Evolutionary conservation across 345 rosid genomes (phyloP).

Genomic region (Isatis tinctoria): DNA sequence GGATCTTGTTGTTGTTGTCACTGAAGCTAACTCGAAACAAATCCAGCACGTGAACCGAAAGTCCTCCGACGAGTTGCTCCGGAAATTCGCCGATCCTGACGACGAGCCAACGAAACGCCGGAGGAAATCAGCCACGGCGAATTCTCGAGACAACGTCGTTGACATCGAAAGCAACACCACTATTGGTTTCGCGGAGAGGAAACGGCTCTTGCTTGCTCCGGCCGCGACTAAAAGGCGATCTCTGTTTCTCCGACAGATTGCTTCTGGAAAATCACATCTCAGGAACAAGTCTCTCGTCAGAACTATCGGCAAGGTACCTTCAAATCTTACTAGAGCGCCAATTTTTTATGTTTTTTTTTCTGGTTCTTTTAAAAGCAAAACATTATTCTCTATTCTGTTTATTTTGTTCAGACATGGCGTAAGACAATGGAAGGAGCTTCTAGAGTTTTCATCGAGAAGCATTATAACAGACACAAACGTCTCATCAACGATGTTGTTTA

Average conservation of each 20-base stretch:
- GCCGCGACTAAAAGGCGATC: slow-evolving; percentile 35
- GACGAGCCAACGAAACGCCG: slow-evolving; percentile 32
- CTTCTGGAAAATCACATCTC: slow-evolving; percentile 48
- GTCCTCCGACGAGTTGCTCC: slow-evolving; percentile 80
- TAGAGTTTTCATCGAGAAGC: slow-evolving; percentile 66
- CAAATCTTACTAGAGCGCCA: background rate
- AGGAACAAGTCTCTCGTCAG: slow-evolving; percentile 56
- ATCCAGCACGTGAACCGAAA: slow-evolving; percentile 69
- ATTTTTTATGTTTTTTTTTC: background rate
- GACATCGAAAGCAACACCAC: slow-evolving; percentile 8
- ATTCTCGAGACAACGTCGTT: slow-evolving; percentile 8
- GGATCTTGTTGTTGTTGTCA: slow-evolving; percentile 21
- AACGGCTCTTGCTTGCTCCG: slow-evolving; percentile 56
- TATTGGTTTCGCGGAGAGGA: slow-evolving; percentile 46
- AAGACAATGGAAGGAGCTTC: slow-evolving; percentile 86
- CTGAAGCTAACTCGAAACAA: background rate
- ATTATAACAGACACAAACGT: slow-evolving; percentile 71
- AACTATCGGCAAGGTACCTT: slow-evolving; percentile 54
- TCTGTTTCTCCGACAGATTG: slow-evolving; percentile 45
- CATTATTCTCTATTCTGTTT: background rate
- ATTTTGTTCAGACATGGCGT: slow-evolving; percentile 68
- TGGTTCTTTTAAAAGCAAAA: background rate
- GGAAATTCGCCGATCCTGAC: slow-evolving; percentile 65
- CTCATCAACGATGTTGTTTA: slow-evolving; percentile 59
- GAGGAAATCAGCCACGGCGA: slow-evolving; percentile 28